A percentile compares a stretch with the other conserved stretches of the same genome.
Evolutionary conservation across 805 yeast genomes (phyloP).

Genomic region (Tetrapisispora pingtungensis): DNA sequence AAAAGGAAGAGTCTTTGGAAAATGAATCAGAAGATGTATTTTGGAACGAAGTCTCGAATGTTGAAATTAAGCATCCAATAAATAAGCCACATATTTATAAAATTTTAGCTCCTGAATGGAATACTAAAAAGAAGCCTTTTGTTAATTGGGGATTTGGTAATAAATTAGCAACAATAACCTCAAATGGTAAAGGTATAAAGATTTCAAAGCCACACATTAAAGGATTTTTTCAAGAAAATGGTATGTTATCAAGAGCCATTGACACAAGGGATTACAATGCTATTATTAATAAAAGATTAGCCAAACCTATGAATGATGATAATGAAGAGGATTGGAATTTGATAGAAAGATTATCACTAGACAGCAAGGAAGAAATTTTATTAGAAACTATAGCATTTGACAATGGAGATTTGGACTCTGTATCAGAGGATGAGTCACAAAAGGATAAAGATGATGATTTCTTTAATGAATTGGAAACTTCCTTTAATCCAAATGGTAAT

Average conservation of each 20-base stretch:
- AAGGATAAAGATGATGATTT: conserved; percentile 29
- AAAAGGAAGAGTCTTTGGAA: conserved; percentile 17
- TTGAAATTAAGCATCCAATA: conserved; percentile 50
- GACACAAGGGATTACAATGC: conserved; percentile 42
- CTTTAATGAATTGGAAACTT: conserved; percentile 28
- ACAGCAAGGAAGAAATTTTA: conserved; percentile 44
- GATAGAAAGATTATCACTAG: conserved; percentile 40
- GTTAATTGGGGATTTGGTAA: conserved; percentile 86
- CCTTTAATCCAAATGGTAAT: conserved; percentile 40
- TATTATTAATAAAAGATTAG: conserved; percentile 45
- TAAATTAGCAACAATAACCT: conserved; percentile 52
- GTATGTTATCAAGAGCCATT: conserved; percentile 46
- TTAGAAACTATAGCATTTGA: conserved; percentile 33
- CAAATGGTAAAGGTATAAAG: conserved; percentile 33
- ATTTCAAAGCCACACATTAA: conserved; percentile 31
- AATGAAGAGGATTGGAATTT: conserved; percentile 61
- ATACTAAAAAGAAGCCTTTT: conserved; percentile 60
- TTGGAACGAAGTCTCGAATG: conserved; percentile 70
- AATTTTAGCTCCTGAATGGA: conserved; percentile 84
- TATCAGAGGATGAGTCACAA: conserved; percentile 9
- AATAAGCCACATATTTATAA: conserved; percentile 58
- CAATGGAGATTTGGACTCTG: conserved; percentile 21
- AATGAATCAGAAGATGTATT: conserved; percentile 56
- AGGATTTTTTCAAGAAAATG: conserved; percentile 28
- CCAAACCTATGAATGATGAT: conserved; percentile 29